Base-by-base conservation (phyloP, 306 rosid species). In the Clitoria ternatea region DNA sequence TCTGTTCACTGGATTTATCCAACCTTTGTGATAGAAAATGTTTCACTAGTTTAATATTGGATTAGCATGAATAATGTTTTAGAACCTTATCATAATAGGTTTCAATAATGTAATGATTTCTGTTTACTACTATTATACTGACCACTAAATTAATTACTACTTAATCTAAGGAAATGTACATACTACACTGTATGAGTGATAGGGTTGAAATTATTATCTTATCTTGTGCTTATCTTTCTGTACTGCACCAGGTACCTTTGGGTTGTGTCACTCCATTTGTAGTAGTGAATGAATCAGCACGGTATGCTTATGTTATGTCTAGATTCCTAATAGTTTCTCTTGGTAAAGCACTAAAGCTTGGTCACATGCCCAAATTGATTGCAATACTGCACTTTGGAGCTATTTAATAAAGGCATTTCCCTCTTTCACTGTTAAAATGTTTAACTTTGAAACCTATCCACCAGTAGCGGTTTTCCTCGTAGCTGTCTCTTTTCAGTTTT, bases 241-340 rank as follows among this genome's bases (percentile, higher is more conserved):
- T 63, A 22, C 61, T 47, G 40, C 67, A 60, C 70, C 29, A 92
- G 99, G 96, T 95, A 56, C 81, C 99, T 30, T 49, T 87, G 83
- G 96, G 99, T 54, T 86, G 87, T 43, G 96, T 95, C 63, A 95
- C 96, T 66, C 99, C 99, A 5, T 86, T 95, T 82, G 94, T 96
- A 4, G 66, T 95, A 74, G 83, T 89, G 72, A 91, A 95, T 78
- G 90, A 89, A 80, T 87, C 99, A 66, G 96, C 96, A 30, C 20
- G 99, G 99, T 89, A 87, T 72, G 77, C 59, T 65, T 29, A 49
- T 40, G 11, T 48, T 68, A 47, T 43, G 37, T n/a, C n/a, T n/a
- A 42, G 59, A 72, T 73, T 48, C 79, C 70, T 55, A 35, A 7
- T 33, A 2, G 29, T 60, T 39, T 57, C 17, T 59, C 20, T 74